Evolutionary conservation across 192 early-diverging fungal species (phyloP).

Genomic region (Podila horticola): DNA sequence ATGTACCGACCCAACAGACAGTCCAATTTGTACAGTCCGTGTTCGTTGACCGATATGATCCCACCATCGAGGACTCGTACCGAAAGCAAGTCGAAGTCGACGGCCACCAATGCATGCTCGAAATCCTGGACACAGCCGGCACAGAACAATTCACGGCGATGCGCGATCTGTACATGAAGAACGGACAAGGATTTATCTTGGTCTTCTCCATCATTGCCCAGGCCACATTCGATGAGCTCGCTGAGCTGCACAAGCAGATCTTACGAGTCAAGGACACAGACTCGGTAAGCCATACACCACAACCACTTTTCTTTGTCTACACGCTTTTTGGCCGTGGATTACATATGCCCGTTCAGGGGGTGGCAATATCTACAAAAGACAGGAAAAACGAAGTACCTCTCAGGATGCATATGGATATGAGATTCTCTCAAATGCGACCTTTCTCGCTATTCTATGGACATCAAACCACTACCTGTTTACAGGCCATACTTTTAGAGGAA

Average conservation of each 20-base stretch:
- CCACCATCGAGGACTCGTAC: constrained; percentile 94
- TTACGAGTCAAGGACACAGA: constrained; percentile 84
- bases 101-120: constrained; percentile 81
- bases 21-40: constrained; percentile 94
- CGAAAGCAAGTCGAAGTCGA: constrained; percentile 89
- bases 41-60: constrained; percentile 94
- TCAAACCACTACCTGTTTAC: too few relatives aligned
- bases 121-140: constrained; percentile 95
- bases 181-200: constrained; percentile 89
- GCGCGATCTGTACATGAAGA: constrained; percentile 92
- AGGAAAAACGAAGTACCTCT: too few relatives aligned
- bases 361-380: too few relatives aligned
- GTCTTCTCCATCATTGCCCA: constrained; percentile 84
- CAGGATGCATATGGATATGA: too few relatives aligned
- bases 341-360: too few relatives aligned
- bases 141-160: constrained; percentile 71
- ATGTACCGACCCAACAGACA: constrained; percentile 48
- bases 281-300: constrained; percentile 44
- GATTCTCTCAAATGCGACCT: too few relatives aligned
- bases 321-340: too few relatives aligned
- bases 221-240: constrained; percentile 82
- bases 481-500: too few relatives aligned
- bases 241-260: constrained; percentile 77
- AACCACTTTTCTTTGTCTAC: not conserved
- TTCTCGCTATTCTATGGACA: too few relatives aligned